A percentile compares a stretch with the other conserved stretches of the same genome.
Conservation (phyloP, 2,329 filamentous ascomycete genomes). For the Fusarium torulosum region DNA sequence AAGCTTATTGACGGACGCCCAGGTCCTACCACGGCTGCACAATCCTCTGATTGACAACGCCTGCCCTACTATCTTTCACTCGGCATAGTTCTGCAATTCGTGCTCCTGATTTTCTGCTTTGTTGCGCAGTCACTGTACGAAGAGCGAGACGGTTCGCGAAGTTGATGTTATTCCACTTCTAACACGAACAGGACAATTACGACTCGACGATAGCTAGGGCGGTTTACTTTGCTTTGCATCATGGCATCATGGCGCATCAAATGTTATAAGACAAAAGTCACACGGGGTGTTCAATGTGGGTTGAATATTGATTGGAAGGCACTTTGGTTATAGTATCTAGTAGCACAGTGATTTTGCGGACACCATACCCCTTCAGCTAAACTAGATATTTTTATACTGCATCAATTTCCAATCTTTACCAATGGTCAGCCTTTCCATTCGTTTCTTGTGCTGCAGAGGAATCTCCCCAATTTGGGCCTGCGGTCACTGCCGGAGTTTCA, state of each 20-base stretch:
- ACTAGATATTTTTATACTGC: conserved; percentile 27
- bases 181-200: conserved; percentile 32
- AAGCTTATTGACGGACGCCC: conserved; percentile 45
- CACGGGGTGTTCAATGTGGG: conserved; percentile 8
- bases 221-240: conserved; percentile 21
- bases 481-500: conserved; percentile 9
- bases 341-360: conserved; percentile 38
- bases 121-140: conserved; percentile 23
- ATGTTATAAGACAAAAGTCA: conserved; percentile 12
- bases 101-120: conserved; percentile 35
- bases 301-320: conserved; percentile 21
- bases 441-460: conserved; percentile 51
- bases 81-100: conserved; percentile 30
- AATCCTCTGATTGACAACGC: conserved; percentile 49
- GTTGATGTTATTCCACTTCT: conserved; percentile 30
- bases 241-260: conserved; percentile 13
- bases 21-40: conserved; percentile 51
- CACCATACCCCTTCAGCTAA: conserved; percentile 32
- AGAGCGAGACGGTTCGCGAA: conserved; percentile 5
- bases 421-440: conserved; percentile 35
- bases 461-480: conserved; percentile 49
- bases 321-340: conserved; percentile 27
- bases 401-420: conserved; percentile 31
- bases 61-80: conserved; percentile 35
- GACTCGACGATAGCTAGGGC: conserved; percentile 23